phyloP scores from a whole-genome alignment of 495 filamentous ascomycete genomes.

The Aspergillus baeticus region DNA sequence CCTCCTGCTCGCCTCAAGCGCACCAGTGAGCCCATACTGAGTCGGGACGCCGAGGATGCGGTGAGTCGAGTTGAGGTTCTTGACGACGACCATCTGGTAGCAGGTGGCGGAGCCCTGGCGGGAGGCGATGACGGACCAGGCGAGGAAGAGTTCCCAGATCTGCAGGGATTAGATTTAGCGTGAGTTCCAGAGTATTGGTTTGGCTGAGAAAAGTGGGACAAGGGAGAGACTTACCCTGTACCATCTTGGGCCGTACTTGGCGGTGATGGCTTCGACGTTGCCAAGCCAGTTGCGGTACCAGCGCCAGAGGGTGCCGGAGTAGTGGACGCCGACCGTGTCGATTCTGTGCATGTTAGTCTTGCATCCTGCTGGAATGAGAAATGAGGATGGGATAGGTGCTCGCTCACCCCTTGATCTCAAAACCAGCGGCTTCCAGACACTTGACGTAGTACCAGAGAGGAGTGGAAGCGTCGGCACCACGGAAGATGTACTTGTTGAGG shows the following conservation, averaged over 20 bases:
- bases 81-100: slow-evolving; percentile 92
- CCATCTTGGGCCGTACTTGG: slow-evolving; percentile 95
- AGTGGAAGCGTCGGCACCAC: slow-evolving; percentile 67
- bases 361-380: neutral
- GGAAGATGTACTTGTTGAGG: slow-evolving; percentile 79
- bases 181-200: neutral
- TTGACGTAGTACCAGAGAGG: slow-evolving; percentile 65
- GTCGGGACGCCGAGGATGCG: slow-evolving; percentile 79
- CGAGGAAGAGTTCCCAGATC: slow-evolving; percentile 99
- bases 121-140: slow-evolving; percentile 87
- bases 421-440: slow-evolving; percentile 63
- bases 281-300: slow-evolving; percentile 99
- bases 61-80: slow-evolving; percentile 97
- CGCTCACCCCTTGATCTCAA: slow-evolving; percentile 46
- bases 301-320: slow-evolving; percentile 93
- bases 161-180: too few relatives aligned
- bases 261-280: slow-evolving; percentile 90
- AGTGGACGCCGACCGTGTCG: slow-evolving; percentile 93
- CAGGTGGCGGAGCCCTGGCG: slow-evolving; percentile 92
- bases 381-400: too few relatives aligned
- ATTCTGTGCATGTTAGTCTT: slow-evolving; percentile 27
- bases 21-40: slow-evolving; percentile 73
- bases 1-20: slow-evolving; percentile 38
- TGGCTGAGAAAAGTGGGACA: neutral
- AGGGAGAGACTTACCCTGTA: slow-evolving; percentile 72